Conservation (phyloP, 345 rosid species). For the Sisymbrium altissimum region DNA sequence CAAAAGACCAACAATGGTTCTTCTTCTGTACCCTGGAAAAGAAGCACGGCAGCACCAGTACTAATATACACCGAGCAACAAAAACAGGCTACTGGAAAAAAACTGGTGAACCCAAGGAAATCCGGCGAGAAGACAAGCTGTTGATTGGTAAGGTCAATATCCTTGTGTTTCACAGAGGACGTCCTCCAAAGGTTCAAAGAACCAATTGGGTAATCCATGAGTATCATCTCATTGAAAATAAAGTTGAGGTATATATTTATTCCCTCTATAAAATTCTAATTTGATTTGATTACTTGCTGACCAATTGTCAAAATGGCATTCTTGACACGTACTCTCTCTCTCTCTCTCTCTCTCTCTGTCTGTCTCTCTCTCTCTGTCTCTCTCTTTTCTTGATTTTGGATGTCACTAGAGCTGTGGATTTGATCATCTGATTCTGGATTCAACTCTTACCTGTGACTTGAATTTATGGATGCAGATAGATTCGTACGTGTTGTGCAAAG, state of each 20-base stretch:
- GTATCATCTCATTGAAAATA: constrained; percentile 53
- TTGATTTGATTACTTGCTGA: not conserved
- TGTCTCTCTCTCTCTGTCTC: not conserved
- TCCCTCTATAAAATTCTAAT: not conserved
- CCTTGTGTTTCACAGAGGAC: constrained; percentile 60
- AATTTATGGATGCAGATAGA: constrained; percentile 36
- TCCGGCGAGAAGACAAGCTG: constrained; percentile 31
- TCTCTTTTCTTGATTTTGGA: not conserved
- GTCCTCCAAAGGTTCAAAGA: constrained; percentile 56
- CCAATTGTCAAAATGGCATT: too few relatives aligned
- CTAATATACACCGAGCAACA: constrained; percentile 44
- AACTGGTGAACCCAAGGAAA: constrained; percentile 55
- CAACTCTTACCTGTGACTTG: not conserved
- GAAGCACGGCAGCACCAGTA: constrained; percentile 19
- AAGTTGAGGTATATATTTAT: constrained; percentile 34
- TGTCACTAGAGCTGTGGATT: not conserved
- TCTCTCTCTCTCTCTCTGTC: too few relatives aligned
- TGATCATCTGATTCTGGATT: not conserved
- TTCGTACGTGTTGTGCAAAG: constrained; percentile 64
- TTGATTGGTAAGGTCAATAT: constrained; percentile 64
- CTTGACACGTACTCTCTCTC: too few relatives aligned
- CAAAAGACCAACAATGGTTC: constrained; percentile 79
- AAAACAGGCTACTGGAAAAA: constrained; percentile 67
- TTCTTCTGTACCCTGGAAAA: constrained; percentile 43
- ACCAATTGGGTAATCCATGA: constrained; percentile 90